phyloP scores from a whole-genome alignment of 1,139 yeast species.

The Kodamaea anthophila region DNA sequence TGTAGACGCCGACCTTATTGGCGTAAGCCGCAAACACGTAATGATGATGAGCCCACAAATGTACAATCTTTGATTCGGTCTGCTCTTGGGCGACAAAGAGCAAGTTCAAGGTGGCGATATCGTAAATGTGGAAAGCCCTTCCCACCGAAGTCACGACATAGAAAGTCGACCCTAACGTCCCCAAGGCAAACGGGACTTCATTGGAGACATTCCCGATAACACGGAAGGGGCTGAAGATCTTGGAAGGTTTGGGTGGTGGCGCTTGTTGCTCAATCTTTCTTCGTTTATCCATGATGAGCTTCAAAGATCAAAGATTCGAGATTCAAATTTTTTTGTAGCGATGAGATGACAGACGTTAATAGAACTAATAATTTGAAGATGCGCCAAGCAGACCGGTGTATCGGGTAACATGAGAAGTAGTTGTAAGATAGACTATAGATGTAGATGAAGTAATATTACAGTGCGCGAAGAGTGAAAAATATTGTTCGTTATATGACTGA shows the following conservation, averaged over 20 bases:
- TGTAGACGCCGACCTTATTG: constrained; percentile 66
- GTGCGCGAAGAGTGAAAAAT: constrained; percentile 2
- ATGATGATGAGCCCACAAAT: constrained; percentile 77
- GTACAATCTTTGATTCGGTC: constrained; percentile 62
- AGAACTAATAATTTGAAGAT: neutral
- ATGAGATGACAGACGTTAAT: constrained; percentile 1
- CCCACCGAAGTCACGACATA: constrained; percentile 90
- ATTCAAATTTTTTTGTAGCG: constrained; percentile 5
- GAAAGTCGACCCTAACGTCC: constrained; percentile 82
- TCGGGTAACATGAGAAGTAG: too few species aligned
- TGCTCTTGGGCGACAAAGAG: constrained; percentile 82
- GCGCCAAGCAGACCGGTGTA: too few species aligned
- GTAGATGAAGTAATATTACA: neutral
- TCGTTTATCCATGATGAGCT: constrained; percentile 26
- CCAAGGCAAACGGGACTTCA: constrained; percentile 78
- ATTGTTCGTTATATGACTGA: constrained; percentile 5
- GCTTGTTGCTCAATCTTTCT: constrained; percentile 17
- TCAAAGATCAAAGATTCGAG: neutral
- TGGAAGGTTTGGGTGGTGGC: constrained; percentile 17
- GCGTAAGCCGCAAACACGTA: constrained; percentile 77
- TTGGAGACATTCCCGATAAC: constrained; percentile 67
- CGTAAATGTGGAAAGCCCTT: constrained; percentile 84
- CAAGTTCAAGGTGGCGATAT: constrained; percentile 80
- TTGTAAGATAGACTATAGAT: neutral
- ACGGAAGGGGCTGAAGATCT: constrained; percentile 42